A percentile compares a stretch with the other conserved stretches of the same genome.
Evolutionary conservation across 2,329 filamentous ascomycete species (phyloP).

Genomic region (Bimuria novae-zelandiae): DNA sequence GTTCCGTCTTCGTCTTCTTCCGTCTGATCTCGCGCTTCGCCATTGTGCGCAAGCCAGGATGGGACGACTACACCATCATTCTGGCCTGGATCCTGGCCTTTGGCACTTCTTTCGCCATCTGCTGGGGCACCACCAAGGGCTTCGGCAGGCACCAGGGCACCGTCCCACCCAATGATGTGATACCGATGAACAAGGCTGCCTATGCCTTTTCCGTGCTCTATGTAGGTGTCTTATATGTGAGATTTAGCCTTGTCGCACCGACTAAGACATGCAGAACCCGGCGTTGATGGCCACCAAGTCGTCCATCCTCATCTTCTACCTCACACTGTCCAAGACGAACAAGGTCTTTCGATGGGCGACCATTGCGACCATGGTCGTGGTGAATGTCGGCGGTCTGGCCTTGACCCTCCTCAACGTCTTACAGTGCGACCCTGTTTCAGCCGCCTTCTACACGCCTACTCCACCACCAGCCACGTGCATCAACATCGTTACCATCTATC

Average conservation of each 20-base stretch:
- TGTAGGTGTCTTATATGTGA: slow-evolving; percentile 46
- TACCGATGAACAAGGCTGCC: slow-evolving; percentile 60
- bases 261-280: slow-evolving; percentile 69
- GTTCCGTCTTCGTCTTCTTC: slow-evolving; percentile 74
- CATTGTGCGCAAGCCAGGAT: slow-evolving; percentile 72
- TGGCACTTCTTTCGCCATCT: slow-evolving; percentile 69
- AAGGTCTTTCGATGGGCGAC: slow-evolving; percentile 79
- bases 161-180: slow-evolving; percentile 57
- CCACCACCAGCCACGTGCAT: slow-evolving; percentile 58
- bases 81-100: slow-evolving; percentile 76
- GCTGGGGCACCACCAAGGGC: slow-evolving; percentile 65
- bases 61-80: slow-evolving; percentile 82
- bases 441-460: slow-evolving; percentile 64
- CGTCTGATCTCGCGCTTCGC: slow-evolving; percentile 73
- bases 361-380: slow-evolving; percentile 75
- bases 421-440: slow-evolving; percentile 76
- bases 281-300: slow-evolving; percentile 90
- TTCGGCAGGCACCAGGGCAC: slow-evolving; percentile 70
- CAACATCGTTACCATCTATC: slow-evolving; percentile 67
- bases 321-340: slow-evolving; percentile 79
- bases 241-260: too few species aligned
- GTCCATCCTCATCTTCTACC: slow-evolving; percentile 89
- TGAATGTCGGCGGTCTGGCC: slow-evolving; percentile 77
- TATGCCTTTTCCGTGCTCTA: slow-evolving; percentile 67
- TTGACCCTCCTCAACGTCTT: slow-evolving; percentile 87